These are phyloP conservation scores for Moniliophthora roreri DNA, from an alignment of 1,284 basidiomycete genomes.

Conservation along the genomic window DNA sequence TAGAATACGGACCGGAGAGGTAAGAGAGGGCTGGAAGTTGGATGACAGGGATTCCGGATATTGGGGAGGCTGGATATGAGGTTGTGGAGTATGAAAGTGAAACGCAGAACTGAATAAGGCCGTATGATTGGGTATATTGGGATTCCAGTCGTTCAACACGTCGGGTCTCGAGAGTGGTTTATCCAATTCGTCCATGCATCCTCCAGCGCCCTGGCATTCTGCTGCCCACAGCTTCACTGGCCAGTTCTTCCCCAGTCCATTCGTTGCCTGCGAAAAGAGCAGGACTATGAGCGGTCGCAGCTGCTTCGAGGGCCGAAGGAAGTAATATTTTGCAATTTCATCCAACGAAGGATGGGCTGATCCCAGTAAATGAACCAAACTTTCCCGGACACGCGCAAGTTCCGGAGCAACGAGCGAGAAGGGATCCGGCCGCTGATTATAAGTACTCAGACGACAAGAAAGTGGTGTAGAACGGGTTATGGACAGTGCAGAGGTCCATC, in stretches of 20 bases:
- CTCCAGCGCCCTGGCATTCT: constrained; percentile 58
- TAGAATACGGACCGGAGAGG: constrained; percentile 56
- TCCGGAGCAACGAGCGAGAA: constrained; percentile 72
- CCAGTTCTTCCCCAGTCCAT: constrained; percentile 75
- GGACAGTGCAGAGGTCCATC: constrained; percentile 1
- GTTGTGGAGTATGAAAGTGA: neutral
- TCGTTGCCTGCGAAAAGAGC: constrained; percentile 79
- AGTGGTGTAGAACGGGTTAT: neutral
- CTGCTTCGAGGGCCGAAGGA: constrained; percentile 77
- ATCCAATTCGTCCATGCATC: constrained; percentile 54
- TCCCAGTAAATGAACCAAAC: constrained; percentile 81
- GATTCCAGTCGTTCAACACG: constrained; percentile 86
- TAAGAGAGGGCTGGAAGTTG: constrained; percentile 56
- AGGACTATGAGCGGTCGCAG: constrained; percentile 80
- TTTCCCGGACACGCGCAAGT: constrained; percentile 73
- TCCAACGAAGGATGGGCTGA: constrained; percentile 89
- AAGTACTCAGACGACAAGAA: constrained; percentile 12
- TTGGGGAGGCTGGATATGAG: neutral
- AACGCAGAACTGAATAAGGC: constrained; percentile 39
- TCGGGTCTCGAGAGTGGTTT: constrained; percentile 69
- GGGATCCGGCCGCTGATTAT: constrained; percentile 51
- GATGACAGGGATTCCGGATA: constrained; percentile 49
- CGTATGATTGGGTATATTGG: constrained; percentile 72
- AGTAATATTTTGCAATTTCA: constrained; percentile 84
- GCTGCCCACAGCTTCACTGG: constrained; percentile 42